phyloP scores from a whole-genome alignment of 1,284 basidiomycete genomes.

The Tylopilus orsonianus region DNA sequence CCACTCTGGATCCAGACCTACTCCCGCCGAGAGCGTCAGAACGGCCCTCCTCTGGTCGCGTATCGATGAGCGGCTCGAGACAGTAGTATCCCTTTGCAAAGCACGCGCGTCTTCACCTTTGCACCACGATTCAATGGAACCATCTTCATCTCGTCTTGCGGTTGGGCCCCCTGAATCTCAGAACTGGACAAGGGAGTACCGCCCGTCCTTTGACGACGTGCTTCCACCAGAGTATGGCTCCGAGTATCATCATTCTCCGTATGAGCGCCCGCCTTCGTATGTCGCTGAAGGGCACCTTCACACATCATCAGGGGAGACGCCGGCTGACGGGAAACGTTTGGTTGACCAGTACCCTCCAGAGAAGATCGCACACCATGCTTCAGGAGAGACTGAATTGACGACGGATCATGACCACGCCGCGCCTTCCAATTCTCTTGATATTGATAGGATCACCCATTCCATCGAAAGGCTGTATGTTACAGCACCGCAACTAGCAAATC shows the following conservation, averaged over 20 bases:
- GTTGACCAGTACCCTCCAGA: slow-evolving; percentile 22
- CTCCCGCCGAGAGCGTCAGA: slow-evolving; percentile 60
- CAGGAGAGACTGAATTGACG: slow-evolving; percentile 13
- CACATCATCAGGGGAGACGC: slow-evolving; percentile 37
- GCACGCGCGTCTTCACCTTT: slow-evolving; percentile 41
- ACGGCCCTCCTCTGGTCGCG: slow-evolving; percentile 69
- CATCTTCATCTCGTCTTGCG: background rate
- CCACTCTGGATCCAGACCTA: slow-evolving; percentile 25
- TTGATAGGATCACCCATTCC: slow-evolving; percentile 80
- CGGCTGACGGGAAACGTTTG: background rate
- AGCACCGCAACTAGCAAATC: slow-evolving; percentile 82
- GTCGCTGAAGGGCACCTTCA: slow-evolving; percentile 37
- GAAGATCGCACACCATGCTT: slow-evolving; percentile 15
- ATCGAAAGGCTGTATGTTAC: slow-evolving; percentile 84
- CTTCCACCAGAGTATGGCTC: slow-evolving; percentile 71
- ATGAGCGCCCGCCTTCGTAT: slow-evolving; percentile 62
- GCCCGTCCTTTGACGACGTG: slow-evolving; percentile 39
- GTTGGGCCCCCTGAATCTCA: background rate
- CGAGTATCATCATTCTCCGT: slow-evolving; percentile 35
- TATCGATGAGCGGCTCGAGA: slow-evolving; percentile 73
- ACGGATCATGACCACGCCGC: slow-evolving; percentile 51
- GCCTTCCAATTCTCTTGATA: slow-evolving; percentile 60
- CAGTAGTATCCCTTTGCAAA: slow-evolving; percentile 62
- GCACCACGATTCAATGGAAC: background rate
- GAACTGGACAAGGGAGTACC: slow-evolving; percentile 18